Evolutionary conservation across 2,329 filamentous ascomycete species (phyloP), one percentile per base, ranked within the genome.

Genomic region (Fusarium abutilonis): DNA sequence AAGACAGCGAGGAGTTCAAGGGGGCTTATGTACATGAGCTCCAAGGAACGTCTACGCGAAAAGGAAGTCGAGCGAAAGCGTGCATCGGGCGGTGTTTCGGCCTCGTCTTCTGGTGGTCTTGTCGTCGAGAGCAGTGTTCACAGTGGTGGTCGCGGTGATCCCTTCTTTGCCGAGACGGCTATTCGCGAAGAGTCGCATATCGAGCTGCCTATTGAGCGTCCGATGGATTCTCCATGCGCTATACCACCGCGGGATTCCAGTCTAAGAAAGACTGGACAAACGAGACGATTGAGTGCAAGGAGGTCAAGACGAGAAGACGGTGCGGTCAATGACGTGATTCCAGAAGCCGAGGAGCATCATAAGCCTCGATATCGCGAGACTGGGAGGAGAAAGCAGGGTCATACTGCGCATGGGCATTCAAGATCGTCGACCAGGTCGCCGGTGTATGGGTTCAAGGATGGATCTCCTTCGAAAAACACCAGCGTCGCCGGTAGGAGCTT

Each of bases 21-120:
- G 71, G 84, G 87, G 4, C 76, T 91, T 69, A 87, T 88, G 83
- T 90, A 91, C 70, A 91, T 89, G 87, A 87, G 83, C 76, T 91
- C 89, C 41, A 88, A 85, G 70, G 89, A 92, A 73, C 81, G 82
- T 28, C 76, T 91, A 41, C 82, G 84, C 41, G 85, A 87, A 47
- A 86, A 82, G 63, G 87, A 90, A 61, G 76, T 77, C 4, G 87
- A 90, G 62, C 83, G 83, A 66, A 89, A 85, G 68, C 81, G 86
- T 36, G 69, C 77, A n/a, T 69, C 68, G 0, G 67, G 70, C 4
- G 67, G 69, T 9, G 28, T 67, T 3, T 52, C 63, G 3, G 50
- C 61, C 11, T 63, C 67, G 4, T 60, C 68, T 0, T 66, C 67
- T n/a, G 60, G 53, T 17, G 82, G 76, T 64, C 66, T 77, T 58